Percentiles rank a stretch among this genome's conserved stretches.
Conservation (phyloP, 768 basidiomycete species). For the Boletus rex-veris region DNA sequence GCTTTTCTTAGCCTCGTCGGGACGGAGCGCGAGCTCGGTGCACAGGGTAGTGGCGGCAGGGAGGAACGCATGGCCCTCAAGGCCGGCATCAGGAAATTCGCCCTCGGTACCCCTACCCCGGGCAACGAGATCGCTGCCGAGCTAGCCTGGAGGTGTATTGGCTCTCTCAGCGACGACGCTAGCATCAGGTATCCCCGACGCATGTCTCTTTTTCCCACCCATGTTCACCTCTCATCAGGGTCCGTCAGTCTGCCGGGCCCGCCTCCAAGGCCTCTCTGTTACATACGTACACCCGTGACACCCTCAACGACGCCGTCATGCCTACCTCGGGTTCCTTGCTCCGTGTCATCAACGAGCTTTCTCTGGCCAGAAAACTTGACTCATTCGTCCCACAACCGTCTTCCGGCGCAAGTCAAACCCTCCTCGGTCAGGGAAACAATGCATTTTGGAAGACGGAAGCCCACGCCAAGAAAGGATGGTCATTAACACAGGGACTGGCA, state of each 20-base stretch:
- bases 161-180: constrained; percentile 66
- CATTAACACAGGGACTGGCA: constrained; percentile 18
- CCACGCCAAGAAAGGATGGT: constrained; percentile 23
- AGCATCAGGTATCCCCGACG: constrained; percentile 61
- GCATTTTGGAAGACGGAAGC: constrained; percentile 29
- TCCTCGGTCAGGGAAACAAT: constrained; percentile 22
- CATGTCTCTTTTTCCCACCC: background rate
- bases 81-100: constrained; percentile 50
- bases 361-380: constrained; percentile 21
- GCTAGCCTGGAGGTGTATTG: constrained; percentile 71
- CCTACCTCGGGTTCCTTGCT: constrained; percentile 24
- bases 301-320: constrained; percentile 26
- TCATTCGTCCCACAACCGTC: constrained; percentile 8
- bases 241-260: constrained; percentile 80
- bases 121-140: constrained; percentile 84
- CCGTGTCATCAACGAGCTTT: constrained; percentile 21
- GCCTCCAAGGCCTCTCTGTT: constrained; percentile 80
- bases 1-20: constrained; percentile 73
- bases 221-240: constrained; percentile 41
- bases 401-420: background rate
- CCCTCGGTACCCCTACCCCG: constrained; percentile 10
- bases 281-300: constrained; percentile 70
- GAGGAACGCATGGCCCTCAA: constrained; percentile 54
- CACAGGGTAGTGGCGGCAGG: constrained; percentile 23
- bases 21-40: constrained; percentile 68